Evolutionary conservation across 2,329 filamentous ascomycete species (phyloP), one percentile per base, ranked within the genome.

Genomic region (Beauveria pseudobassiana): DNA sequence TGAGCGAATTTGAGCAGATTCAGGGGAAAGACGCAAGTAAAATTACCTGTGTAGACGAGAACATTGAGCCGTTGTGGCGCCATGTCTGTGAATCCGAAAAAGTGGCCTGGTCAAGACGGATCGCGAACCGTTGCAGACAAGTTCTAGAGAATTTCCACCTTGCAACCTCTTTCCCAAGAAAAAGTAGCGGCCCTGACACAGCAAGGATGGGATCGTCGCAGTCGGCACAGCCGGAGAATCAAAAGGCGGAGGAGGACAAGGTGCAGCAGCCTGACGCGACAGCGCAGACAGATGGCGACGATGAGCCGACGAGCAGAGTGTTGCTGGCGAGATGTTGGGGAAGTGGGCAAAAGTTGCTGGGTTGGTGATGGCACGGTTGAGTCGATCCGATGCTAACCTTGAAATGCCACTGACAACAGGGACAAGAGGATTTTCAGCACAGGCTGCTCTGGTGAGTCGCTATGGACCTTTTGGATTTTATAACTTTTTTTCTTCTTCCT

Each of bases 391-490:
- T 66, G 68, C 69, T 67, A 63, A 65, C 66, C 65, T 63, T 51
- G 30, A 18, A 16, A 28, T 28, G 28, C 55, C n/a, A 26, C 45
- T 5, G 7, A 38, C 45, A 43, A 63, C 72, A 98, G 93, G 93
- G 93, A 98, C 79, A 93, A 96, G 83, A 84, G 95, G 72, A 98
- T 98, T 75, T 96, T 91, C 79, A 96, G 91, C 79, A 98, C 93
- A 3, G 95, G 93, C 63, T 98, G 93, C 72, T 85, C 92, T 75
- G 87, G 93, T 96, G 77, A 71, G 78, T 56, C 14, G 20, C 34
- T 14, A 52, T 30, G 16, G 5, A 2, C 14, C 3, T 48, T 56
- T 1, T 53, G 38, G 7, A 12, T 5, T 6, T 42, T 40, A 28
- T 7, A 24, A 30, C 30, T 8, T 18, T 55, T 34, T 7, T 45